Evolutionary conservation across 1,284 basidiomycete species (phyloP).

Genomic region (Moniliella sp.): DNA sequence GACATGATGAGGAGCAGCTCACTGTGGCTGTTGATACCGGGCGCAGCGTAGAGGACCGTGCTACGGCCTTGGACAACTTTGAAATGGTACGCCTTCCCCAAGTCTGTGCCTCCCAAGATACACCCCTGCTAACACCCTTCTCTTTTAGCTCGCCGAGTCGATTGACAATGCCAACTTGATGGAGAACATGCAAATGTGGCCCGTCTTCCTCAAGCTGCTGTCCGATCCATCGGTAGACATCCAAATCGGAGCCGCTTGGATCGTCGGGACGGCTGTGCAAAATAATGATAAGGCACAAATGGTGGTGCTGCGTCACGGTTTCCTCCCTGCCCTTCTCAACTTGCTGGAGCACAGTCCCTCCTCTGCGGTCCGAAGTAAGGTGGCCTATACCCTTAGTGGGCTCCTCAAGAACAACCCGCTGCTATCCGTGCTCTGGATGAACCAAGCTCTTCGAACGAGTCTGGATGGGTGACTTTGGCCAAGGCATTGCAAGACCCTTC

Average conservation of each 20-base stretch:
- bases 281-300: conserved; percentile 75
- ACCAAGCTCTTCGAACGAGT: conserved; percentile 39
- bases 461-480: conserved; percentile 52
- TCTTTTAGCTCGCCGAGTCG: conserved; percentile 55
- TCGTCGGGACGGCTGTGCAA: conserved; percentile 76
- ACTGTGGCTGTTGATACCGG: conserved; percentile 12
- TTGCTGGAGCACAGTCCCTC: background rate
- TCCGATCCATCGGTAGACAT: conserved; percentile 45
- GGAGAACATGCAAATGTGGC: conserved; percentile 63
- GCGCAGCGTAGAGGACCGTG: conserved; percentile 32
- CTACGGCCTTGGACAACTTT: conserved; percentile 68
- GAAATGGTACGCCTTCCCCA: conserved; percentile 52
- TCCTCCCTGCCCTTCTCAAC: conserved; percentile 8
- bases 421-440: conserved; percentile 46
- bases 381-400: conserved; percentile 64
- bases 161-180: conserved; percentile 94
- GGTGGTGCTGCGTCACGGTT: conserved; percentile 44
- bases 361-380: conserved; percentile 42
- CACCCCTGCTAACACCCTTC: background rate
- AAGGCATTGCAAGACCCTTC: conserved; percentile 52
- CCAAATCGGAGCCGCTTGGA: conserved; percentile 60
- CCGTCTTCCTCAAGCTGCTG: conserved; percentile 51
- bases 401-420: conserved; percentile 58
- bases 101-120: background rate
- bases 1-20: conserved; percentile 32